These are phyloP conservation scores for Arxiozyma slooffiae DNA, from an alignment of 1,139 yeast genomes.

Conservation along the genomic window DNA sequence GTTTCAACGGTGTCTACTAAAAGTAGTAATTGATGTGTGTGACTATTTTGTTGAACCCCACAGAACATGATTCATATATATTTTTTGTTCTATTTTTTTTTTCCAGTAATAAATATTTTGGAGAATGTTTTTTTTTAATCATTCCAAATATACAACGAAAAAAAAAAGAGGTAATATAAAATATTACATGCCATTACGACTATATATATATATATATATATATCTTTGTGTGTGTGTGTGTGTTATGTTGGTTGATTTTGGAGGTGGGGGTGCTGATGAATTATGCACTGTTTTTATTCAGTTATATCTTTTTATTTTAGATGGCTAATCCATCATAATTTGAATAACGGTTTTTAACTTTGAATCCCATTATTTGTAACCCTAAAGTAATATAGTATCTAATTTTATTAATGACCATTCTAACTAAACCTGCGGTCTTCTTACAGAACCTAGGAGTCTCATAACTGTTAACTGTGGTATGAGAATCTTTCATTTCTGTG, in stretches of 20 bases:
- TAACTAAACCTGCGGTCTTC: conserved; percentile 48
- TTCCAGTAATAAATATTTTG: too few relatives aligned
- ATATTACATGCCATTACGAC: neutral
- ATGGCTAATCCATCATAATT: conserved; percentile 41
- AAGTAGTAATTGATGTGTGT: neutral
- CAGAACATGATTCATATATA: too few relatives aligned
- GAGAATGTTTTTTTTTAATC: neutral
- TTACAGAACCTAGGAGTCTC: conserved; percentile 28
- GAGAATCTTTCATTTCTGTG: conserved; percentile 20
- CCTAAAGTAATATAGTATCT: conserved; percentile 43
- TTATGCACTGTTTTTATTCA: too few relatives aligned
- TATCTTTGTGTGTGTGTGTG: too few relatives aligned
- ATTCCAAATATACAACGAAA: too few relatives aligned
- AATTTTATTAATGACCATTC: conserved; percentile 48
- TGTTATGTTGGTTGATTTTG: neutral
- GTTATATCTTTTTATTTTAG: conserved; percentile 4
- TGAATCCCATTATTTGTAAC: conserved; percentile 50
- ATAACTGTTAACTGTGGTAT: conserved; percentile 21
- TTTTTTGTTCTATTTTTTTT: too few relatives aligned
- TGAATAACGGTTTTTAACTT: conserved; percentile 42
- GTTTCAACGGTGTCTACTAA: neutral
- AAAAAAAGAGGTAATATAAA: too few relatives aligned
- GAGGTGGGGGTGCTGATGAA: neutral
- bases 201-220: too few relatives aligned
- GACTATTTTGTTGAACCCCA: too few relatives aligned